Conservation (phyloP, 129 eudicot species). For the Lonicera japonica region DNA sequence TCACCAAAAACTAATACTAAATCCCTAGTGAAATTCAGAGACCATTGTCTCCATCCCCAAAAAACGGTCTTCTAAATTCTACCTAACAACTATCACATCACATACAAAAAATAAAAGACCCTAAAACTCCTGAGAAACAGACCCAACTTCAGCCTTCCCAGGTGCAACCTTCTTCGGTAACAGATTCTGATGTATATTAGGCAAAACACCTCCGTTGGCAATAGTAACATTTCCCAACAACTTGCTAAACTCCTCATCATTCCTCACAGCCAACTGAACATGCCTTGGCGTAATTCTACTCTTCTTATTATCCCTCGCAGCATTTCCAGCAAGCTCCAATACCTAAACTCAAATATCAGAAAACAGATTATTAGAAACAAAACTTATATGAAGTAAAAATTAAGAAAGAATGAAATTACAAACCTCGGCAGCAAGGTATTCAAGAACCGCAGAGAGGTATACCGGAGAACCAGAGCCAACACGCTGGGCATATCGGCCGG, state of each 20-base stretch:
- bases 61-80: no score
- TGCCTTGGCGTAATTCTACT: slow-evolving; percentile 53
- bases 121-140: slow-evolving; percentile 63
- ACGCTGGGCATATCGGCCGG: slow-evolving; percentile 56
- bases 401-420: neutral
- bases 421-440: slow-evolving; percentile 74
- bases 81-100: no score
- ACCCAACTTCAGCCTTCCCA: slow-evolving; percentile 39
- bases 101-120: neutral
- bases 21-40: no score
- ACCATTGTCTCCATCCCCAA: no score
- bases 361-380: neutral
- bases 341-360: slow-evolving; percentile 20
- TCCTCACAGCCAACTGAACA: slow-evolving; percentile 67
- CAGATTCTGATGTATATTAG: slow-evolving; percentile 39
- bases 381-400: neutral
- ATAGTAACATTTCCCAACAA: slow-evolving; percentile 55
- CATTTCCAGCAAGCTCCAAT: slow-evolving; percentile 70
- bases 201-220: slow-evolving; percentile 67
- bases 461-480: slow-evolving; percentile 66
- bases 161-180: slow-evolving; percentile 40
- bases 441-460: slow-evolving; percentile 66
- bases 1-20: no score
- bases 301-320: slow-evolving; percentile 72
- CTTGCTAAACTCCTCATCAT: slow-evolving; percentile 66